Evolutionary conservation across 352 stramenopile genomes (phyloP), one percentile per base, ranked within the genome.

Genomic region (Phytophthora pisi): DNA sequence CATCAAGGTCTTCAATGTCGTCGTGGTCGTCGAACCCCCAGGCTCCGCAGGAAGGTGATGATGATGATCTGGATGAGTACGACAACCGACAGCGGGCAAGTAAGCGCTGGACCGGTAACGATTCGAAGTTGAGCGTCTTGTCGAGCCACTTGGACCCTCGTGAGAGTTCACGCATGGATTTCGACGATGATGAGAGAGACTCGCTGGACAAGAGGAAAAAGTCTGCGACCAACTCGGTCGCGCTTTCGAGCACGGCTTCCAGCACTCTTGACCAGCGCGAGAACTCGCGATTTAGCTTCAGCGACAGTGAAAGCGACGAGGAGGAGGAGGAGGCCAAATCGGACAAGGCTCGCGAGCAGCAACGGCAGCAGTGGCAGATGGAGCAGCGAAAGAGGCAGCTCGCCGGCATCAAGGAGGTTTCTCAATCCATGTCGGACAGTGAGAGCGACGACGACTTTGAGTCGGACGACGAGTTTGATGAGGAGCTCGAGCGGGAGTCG

Each of bases 111-210:
- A 75, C 66, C 42, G 66, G 60, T 46, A 75, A 66, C 51, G 63
- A 61, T 45, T 72, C 73, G 3, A 66, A 72, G 50, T 60, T 67
- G n/a, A 81, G 74, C 47, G 45, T 63, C 36, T 38, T 75, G 20
- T 73, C 70, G 13, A 81, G 70, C 56, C 60, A 45, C 13, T 16
- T 71, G 24, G 75, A 77, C 18, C 50, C 66, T 52, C 75, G 75
- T 30, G 75, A 78, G 54, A 82, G 75, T 51, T 82, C 75, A n/a
- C 59, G 56, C 46, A 58, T 82, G 49, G 47, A 76, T 24, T 78
- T 79, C 49, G 75, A 70, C 26, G 68, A 79, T 31, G 61, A 75
- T 15, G 49, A 65, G 20, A 46, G 53, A 18, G 24, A 55, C 4
- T 58, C 28, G 5, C 9, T 61, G n/a, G 56, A 59, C 43, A 67